Conservation (phyloP, 2,329 filamentous ascomycete genomes). For the Aureobasidium sp. region DNA sequence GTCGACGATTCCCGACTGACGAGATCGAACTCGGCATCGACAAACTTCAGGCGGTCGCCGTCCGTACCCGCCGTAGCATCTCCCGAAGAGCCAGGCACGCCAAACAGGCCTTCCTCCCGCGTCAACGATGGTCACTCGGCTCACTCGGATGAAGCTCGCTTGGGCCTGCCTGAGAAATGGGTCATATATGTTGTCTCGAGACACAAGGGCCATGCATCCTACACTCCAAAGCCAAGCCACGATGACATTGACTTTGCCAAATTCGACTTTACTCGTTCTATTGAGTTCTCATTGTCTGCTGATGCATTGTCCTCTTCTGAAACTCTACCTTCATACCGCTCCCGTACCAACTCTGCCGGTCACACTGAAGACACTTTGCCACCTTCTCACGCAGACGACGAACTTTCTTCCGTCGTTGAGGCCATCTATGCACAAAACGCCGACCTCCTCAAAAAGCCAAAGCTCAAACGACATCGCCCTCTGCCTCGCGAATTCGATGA, state of each 20-base stretch:
- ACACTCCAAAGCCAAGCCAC: not conserved
- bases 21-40: not conserved
- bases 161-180: conserved; percentile 3
- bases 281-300: conserved; percentile 1
- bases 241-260: not conserved
- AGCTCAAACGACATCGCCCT: not conserved
- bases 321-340: not conserved
- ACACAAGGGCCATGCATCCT: not conserved
- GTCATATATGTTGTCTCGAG: not conserved
- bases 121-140: not conserved
- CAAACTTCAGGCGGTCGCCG: conserved; percentile 2
- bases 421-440: not conserved
- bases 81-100: not conserved
- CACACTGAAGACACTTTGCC: not conserved
- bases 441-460: conserved; percentile 1
- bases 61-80: conserved; percentile 7
- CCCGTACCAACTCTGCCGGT: not conserved
- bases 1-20: not conserved
- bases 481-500: not conserved
- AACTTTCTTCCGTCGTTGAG: not conserved
- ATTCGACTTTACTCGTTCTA: not conserved
- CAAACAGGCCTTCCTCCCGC: not conserved
- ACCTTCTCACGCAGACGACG: not conserved
- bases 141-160: not conserved
- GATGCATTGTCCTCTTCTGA: not conserved